Evolutionary conservation across 768 basidiomycete species (phyloP).

Genomic region (Russula vinacea): DNA sequence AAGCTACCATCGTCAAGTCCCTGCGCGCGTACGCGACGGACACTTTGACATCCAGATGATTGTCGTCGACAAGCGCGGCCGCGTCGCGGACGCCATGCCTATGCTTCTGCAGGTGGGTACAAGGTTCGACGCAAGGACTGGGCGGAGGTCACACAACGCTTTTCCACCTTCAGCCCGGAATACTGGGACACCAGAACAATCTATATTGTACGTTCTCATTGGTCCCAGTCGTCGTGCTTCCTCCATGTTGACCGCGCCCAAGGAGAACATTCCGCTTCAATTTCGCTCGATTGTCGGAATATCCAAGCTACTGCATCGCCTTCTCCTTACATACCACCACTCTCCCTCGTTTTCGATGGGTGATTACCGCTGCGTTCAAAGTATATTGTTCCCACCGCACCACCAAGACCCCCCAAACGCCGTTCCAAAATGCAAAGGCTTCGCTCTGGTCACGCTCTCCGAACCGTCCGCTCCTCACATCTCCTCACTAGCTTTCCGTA

Average conservation of each 20-base stretch:
- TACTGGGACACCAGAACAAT: conserved; percentile 64
- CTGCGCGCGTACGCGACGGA: conserved; percentile 50
- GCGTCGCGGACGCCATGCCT: conserved; percentile 13
- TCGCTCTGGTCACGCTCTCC: conserved; percentile 64
- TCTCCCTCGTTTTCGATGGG: conserved; percentile 2
- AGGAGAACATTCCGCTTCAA: conserved; percentile 70
- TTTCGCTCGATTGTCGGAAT: conserved; percentile 53
- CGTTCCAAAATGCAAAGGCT: conserved; percentile 64
- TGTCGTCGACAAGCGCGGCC: conserved; percentile 39
- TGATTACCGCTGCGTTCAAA: conserved; percentile 42
- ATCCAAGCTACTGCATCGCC: conserved; percentile 39
- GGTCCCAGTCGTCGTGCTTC: neutral
- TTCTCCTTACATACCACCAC: conserved; percentile 18
- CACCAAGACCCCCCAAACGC: conserved; percentile 57
- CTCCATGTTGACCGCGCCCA: neutral
- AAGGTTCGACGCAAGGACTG: conserved; percentile 59
- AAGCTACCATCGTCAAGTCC: conserved; percentile 54
- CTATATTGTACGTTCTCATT: conserved; percentile 57
- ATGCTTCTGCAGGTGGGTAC: conserved; percentile 48
- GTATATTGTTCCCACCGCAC: conserved; percentile 57
- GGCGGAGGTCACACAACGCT: conserved; percentile 33
- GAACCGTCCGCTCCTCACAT: conserved; percentile 38
- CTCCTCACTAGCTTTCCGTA: conserved; percentile 54
- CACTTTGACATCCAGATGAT: conserved; percentile 61
- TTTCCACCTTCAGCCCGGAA: conserved; percentile 36